Percentiles rank a stretch among this genome's conserved stretches.
Conservation (phyloP, 73 alveolate species). For the Tetrahymena elliotti region DNA sequence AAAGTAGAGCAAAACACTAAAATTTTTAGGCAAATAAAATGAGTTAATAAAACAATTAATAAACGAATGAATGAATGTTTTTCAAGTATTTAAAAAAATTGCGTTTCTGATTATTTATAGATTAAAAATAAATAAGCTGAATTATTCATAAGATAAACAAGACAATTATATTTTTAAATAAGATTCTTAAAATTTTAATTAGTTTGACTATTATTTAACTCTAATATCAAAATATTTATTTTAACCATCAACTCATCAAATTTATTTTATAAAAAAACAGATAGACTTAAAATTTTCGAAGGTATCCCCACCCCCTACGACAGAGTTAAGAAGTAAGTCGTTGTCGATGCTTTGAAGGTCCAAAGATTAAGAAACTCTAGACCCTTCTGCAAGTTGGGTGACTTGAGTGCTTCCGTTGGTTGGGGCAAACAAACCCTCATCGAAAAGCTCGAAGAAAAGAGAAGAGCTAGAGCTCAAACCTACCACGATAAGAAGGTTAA, state of each 20-base stretch:
- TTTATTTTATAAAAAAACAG: not conserved
- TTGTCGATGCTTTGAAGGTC: slow-evolving; percentile 88
- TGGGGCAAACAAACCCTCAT: slow-evolving; percentile 83
- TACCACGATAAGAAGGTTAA: not conserved
- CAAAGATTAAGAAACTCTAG: slow-evolving; percentile 73
- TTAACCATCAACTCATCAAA: not conserved
- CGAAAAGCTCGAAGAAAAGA: slow-evolving; percentile 79
- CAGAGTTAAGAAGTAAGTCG: slow-evolving; percentile 84
- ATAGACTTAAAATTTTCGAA: slow-evolving; percentile 82
- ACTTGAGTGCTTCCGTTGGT: slow-evolving; percentile 80
- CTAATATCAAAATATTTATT: no score
- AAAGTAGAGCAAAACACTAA: no score
- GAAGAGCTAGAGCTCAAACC: slow-evolving; percentile 56
- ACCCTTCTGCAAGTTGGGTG: slow-evolving; percentile 76
- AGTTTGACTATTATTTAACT: not conserved
- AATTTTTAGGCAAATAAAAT: no score
- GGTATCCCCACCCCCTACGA: slow-evolving; percentile 98
- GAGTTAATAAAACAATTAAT: no score
- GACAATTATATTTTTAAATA: not conserved
- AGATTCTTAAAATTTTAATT: not conserved
- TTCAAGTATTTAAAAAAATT: no score
- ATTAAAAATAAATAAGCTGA: no score
- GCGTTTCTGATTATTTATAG: not conserved
- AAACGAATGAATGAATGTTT: not conserved
- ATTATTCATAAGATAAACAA: no score